phyloP scores from a whole-genome alignment of 139 green algal species.

The Chloropicon primus region DNA sequence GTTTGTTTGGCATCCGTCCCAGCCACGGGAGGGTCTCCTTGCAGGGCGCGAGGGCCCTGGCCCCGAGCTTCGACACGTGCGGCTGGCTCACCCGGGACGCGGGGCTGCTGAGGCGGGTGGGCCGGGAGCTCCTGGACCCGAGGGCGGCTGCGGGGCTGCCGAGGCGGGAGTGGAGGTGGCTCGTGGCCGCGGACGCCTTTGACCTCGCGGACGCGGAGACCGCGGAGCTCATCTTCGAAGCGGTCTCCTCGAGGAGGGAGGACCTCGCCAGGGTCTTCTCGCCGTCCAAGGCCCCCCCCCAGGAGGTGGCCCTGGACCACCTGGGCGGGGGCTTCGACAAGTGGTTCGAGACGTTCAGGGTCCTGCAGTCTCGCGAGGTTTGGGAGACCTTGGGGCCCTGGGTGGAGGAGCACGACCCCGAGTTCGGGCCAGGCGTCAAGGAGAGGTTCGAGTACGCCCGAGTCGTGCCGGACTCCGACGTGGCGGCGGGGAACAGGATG shows the following conservation, averaged over 20 bases:
- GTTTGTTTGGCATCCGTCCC: constrained; percentile 70
- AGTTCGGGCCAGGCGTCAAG: constrained; percentile 57
- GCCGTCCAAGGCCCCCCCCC: constrained; percentile 14
- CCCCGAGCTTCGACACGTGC: constrained; percentile 63
- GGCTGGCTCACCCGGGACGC: constrained; percentile 44
- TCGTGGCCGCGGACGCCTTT: constrained; percentile 64
- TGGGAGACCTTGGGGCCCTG: constrained; percentile 63
- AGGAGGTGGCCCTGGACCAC: constrained; percentile 28
- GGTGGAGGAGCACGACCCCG: constrained; percentile 37
- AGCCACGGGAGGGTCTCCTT: constrained; percentile 60
- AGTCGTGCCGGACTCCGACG: constrained; percentile 33
- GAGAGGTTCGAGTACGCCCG: constrained; percentile 68
- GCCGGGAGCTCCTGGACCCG: constrained; percentile 35
- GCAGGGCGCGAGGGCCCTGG: constrained; percentile 41
- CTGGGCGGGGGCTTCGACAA: constrained; percentile 21
- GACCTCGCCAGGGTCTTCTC: constrained; percentile 21
- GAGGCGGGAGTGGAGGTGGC: constrained; percentile 14
- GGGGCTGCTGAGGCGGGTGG: constrained; percentile 25
- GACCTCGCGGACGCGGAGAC: constrained; percentile 31
- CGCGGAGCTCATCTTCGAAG: constrained; percentile 41
- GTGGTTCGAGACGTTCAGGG: constrained; percentile 57
- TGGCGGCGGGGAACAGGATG: constrained; percentile 3
- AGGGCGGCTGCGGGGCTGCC: background rate
- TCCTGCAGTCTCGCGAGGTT: constrained; percentile 49
- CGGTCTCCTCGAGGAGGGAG: background rate